Evolutionary conservation across 1,284 basidiomycete species (phyloP).

Genomic region (Grifola frondosa): DNA sequence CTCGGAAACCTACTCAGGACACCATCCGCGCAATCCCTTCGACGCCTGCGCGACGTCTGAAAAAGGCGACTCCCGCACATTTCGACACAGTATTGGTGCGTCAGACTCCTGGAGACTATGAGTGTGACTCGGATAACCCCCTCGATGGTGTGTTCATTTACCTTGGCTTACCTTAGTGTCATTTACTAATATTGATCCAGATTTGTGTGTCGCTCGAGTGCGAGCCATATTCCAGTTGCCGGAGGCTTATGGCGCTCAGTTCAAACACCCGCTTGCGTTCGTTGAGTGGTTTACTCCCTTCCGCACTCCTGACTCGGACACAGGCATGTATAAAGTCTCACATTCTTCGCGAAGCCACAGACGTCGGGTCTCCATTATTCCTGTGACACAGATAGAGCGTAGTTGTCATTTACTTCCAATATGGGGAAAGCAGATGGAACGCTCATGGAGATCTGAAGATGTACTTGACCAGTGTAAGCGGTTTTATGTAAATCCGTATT

Average conservation of each 20-base stretch:
- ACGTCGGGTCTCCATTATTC: conserved; percentile 19
- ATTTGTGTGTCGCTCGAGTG: conserved; percentile 17
- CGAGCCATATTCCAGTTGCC: conserved; percentile 13
- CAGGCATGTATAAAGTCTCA: conserved; percentile 17
- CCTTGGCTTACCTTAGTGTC: no score
- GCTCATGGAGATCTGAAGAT: conserved; percentile 11
- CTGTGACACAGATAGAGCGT: conserved; percentile 14
- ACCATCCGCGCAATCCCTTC: conserved; percentile 5
- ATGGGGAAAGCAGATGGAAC: conserved; percentile 11
- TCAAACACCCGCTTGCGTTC: conserved; percentile 17
- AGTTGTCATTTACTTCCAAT: conserved; percentile 17
- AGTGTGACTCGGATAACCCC: no score
- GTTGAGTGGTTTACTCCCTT: conserved; percentile 28
- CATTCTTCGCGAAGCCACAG: conserved; percentile 11
- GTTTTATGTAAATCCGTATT: conserved; percentile 22
- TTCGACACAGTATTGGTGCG: conserved; percentile 8
- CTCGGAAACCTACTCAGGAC: conserved; percentile 1
- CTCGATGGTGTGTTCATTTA: no score
- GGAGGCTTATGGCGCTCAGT: background rate
- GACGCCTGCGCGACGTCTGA: conserved; percentile 2
- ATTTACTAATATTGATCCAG: no score
- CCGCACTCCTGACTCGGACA: conserved; percentile 1
- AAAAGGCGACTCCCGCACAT: background rate
- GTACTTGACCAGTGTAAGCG: conserved; percentile 11
- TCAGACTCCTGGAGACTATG: background rate